Evolutionary conservation across 129 eudicot genomes (phyloP), one percentile per base, ranked within the genome.

Genomic region (Ambrosia artemisiifolia): DNA sequence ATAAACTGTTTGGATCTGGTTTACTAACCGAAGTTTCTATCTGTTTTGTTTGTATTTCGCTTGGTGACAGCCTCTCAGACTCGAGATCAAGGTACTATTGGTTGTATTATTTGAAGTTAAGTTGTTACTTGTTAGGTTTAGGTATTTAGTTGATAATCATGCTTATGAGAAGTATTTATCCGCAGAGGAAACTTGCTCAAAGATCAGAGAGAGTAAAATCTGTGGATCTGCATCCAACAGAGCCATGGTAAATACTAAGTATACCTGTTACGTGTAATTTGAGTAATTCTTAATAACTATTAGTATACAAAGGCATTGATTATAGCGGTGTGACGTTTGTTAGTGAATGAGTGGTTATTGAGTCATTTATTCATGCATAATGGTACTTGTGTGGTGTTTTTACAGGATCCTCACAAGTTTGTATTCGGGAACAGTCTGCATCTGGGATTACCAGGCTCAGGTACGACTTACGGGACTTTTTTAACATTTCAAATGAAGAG

Each of bases 361-460:
- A 11, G 65, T 60, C 10, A 30, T 70, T 30, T 63, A 18, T 71
- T 49, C 42, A 79, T 69, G 75, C 61, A 24, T 11, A 20, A 36
- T 64, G 47, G 57, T 48, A 30, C 12, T 38, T 55, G 35, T 76
- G 62, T 30, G 75, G 48, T 69, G 64, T 30, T 78, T 48, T 69
- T 43, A 65, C 84, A 94, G 99, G 99, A 88, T 94, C 51, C 86
- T 94, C 64, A 87, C 96, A 70, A 88, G 99, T 86, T 81, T 94
- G 80, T 94, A 94, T 72, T 88, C 97, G 0, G 99, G 99, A 47
- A 88, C 93, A 42, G 97, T 94, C 65, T 81, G 92, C 80, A 94
- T 94, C 44, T 94, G 99, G 99, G 92, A 90, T 76, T 94, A 90
- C 70, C 99, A 94, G 88, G 74, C 91, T 77, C 96, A 90, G 98